Conservation (phyloP, 768 basidiomycete species). For the Kwoniella bestiolae region DNA sequence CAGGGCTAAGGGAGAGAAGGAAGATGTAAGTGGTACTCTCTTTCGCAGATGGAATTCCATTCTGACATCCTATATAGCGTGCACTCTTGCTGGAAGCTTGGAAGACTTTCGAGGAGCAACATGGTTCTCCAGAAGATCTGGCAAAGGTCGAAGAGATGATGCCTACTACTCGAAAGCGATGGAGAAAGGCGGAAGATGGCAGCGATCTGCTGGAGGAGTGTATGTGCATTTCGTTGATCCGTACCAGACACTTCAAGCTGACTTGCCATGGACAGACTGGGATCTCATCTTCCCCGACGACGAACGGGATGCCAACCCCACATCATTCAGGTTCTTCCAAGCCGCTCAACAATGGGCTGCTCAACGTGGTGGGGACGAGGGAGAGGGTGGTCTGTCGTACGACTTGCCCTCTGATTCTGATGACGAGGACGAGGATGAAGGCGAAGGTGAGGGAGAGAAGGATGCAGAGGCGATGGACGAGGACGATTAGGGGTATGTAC, state of each 20-base stretch:
- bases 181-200: conserved; percentile 82
- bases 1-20: conserved; percentile 77
- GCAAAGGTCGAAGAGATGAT: conserved; percentile 87
- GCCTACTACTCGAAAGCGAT: conserved; percentile 84
- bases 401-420: conserved; percentile 48
- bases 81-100: conserved; percentile 90
- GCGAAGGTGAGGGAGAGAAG: conserved; percentile 37
- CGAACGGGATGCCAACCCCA: conserved; percentile 88
- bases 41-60: not conserved
- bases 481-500: conserved; percentile 20
- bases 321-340: conserved; percentile 92
- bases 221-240: conserved; percentile 36
- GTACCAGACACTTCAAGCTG: not conserved
- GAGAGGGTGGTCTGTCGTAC: conserved; percentile 44
- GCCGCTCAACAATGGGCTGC: conserved; percentile 85
- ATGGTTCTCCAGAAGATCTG: conserved; percentile 74
- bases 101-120: conserved; percentile 86
- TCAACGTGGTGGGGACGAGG: conserved; percentile 38
- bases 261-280: conserved; percentile 68
- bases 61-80: conserved; percentile 63
- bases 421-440: conserved; percentile 53
- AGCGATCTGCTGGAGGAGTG: conserved; percentile 78
- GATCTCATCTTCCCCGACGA: conserved; percentile 96
- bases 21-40: conserved; percentile 68
- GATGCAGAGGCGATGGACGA: conserved; percentile 24